Evolutionary conservation across 2,329 filamentous ascomycete species (phyloP).

Genomic region (Sporothrix mexicana): DNA sequence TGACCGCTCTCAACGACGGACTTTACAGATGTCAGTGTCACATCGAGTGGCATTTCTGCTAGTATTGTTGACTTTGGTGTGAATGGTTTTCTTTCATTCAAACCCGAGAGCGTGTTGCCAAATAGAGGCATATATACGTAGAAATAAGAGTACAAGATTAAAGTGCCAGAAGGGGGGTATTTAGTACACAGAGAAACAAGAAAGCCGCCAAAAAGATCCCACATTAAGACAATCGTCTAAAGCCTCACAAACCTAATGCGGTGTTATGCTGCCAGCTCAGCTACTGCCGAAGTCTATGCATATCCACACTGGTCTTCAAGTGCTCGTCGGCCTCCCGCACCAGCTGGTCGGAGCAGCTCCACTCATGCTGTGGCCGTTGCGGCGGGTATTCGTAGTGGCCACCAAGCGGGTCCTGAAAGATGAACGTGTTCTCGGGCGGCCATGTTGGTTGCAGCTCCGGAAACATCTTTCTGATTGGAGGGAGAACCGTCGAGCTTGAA

Average conservation of each 20-base stretch:
- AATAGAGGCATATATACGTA: constrained; percentile 1
- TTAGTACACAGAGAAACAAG: constrained; percentile 5
- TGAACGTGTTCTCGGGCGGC: constrained; percentile 24
- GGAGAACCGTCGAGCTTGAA: constrained; percentile 11
- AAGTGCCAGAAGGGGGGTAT: constrained; percentile 6
- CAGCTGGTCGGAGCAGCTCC: constrained; percentile 36
- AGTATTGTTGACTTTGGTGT: too few relatives aligned
- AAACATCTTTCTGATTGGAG: constrained; percentile 29
- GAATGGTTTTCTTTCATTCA: not conserved
- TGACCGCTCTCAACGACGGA: not conserved
- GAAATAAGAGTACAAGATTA: not conserved
- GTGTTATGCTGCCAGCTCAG: not conserved
- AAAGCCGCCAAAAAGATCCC: too few relatives aligned
- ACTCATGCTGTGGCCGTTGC: constrained; percentile 28
- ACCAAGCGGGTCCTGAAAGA: constrained; percentile 29
- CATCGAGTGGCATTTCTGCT: not conserved
- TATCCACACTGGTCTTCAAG: constrained; percentile 3
- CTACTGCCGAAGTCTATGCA: not conserved
- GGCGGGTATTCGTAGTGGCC: constrained; percentile 31
- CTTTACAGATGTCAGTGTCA: not conserved
- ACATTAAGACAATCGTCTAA: too few relatives aligned
- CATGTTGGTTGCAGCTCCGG: constrained; percentile 11
- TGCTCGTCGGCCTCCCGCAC: constrained; percentile 33
- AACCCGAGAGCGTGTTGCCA: not conserved
- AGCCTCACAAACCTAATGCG: not conserved